A percentile compares a stretch with the other conserved stretches of the same genome.
These are phyloP conservation scores for Exophiala dermatitidis DNA, from an alignment of 2,329 filamentous ascomycete genomes.

Conservation along the genomic window DNA sequence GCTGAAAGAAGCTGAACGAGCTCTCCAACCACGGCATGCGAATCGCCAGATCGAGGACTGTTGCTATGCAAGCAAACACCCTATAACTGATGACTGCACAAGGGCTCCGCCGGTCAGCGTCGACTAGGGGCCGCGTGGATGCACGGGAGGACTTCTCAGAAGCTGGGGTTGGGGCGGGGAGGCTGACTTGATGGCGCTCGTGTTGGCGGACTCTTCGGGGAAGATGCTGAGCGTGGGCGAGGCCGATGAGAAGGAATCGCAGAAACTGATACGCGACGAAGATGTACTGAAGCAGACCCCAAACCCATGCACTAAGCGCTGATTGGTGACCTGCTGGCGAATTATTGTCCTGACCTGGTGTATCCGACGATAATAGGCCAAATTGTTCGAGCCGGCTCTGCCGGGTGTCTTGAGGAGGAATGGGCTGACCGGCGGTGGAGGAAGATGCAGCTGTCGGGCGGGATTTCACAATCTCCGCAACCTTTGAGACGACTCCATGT, in stretches of 20 bases:
- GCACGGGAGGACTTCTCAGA: slow-evolving; percentile 4
- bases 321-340: slow-evolving; percentile 31
- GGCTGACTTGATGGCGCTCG: slow-evolving; percentile 2
- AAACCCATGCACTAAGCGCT: slow-evolving; percentile 38
- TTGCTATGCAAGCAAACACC: slow-evolving; percentile 66
- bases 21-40: slow-evolving; percentile 91
- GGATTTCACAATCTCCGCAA: slow-evolving; percentile 46
- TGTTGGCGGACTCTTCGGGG: slow-evolving; percentile 24
- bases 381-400: slow-evolving; percentile 48
- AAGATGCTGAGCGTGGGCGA: slow-evolving; percentile 20
- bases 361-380: slow-evolving; percentile 45
- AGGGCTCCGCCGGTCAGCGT: slow-evolving; percentile 31
- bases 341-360: slow-evolving; percentile 19
- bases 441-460: slow-evolving; percentile 3
- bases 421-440: slow-evolving; percentile 8
- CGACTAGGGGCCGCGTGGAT: slow-evolving; percentile 9
- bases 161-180: slow-evolving; percentile 11
- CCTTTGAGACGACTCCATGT: slow-evolving; percentile 74
- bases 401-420: slow-evolving; percentile 29
- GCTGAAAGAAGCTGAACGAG: slow-evolving; percentile 66
- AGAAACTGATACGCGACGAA: slow-evolving; percentile 53
- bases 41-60: slow-evolving; percentile 62
- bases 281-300: slow-evolving; percentile 46
- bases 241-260: slow-evolving; percentile 51
- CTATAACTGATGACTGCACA: slow-evolving; percentile 69